Conservation (phyloP, 2,329 filamentous ascomycete genomes). For the Apiospora pterosperma region DNA sequence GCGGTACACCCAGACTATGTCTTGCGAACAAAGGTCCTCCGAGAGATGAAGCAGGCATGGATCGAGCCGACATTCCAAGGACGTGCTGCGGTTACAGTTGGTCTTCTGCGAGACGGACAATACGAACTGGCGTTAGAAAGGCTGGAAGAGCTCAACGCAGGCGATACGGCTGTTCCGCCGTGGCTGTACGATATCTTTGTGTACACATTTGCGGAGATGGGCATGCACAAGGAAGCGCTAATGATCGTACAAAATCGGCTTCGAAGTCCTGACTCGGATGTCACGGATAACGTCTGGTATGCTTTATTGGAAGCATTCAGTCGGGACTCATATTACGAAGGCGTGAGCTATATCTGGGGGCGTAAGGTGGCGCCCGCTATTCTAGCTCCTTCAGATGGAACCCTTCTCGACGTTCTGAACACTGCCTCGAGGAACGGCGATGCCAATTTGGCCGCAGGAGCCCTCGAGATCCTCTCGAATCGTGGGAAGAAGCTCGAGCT, state of each 20-base stretch:
- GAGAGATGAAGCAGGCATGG: slow-evolving; percentile 74
- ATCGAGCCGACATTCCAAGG: slow-evolving; percentile 58
- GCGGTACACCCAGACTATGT: slow-evolving; percentile 84
- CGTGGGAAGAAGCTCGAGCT: slow-evolving; percentile 55
- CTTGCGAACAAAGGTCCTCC: slow-evolving; percentile 66
- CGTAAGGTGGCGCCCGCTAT: slow-evolving; percentile 53
- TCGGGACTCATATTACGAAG: slow-evolving; percentile 57
- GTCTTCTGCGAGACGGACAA: slow-evolving; percentile 75
- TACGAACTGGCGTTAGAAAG: slow-evolving; percentile 75
- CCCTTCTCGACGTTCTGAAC: slow-evolving; percentile 66
- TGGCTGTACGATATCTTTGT: slow-evolving; percentile 82
- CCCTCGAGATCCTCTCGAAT: slow-evolving; percentile 62
- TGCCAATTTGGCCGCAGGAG: slow-evolving; percentile 63
- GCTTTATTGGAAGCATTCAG: slow-evolving; percentile 76
- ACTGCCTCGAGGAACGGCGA: slow-evolving; percentile 70
- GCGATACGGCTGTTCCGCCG: slow-evolving; percentile 50
- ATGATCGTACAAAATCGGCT: slow-evolving; percentile 60
- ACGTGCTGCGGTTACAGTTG: slow-evolving; percentile 65
- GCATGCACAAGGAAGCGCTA: slow-evolving; percentile 76
- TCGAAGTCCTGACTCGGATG: slow-evolving; percentile 34
- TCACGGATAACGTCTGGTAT: slow-evolving; percentile 58
- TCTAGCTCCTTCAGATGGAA: slow-evolving; percentile 61
- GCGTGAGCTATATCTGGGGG: slow-evolving; percentile 70
- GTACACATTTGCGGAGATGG: slow-evolving; percentile 66
- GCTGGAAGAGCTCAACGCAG: slow-evolving; percentile 62